Conservation (phyloP, 495 filamentous ascomycete genomes). For the Daldinia decipiens region DNA sequence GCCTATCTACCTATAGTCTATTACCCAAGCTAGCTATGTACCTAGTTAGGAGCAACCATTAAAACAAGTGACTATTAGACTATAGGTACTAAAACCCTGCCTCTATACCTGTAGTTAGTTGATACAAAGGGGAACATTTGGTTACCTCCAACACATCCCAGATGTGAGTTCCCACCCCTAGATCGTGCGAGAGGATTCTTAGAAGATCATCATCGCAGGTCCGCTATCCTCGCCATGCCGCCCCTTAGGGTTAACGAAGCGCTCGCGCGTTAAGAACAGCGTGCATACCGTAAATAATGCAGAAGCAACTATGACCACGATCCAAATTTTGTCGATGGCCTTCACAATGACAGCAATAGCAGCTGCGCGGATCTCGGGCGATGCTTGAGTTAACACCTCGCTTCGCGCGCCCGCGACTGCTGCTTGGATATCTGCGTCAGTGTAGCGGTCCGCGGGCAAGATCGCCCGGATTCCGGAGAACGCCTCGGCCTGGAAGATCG, state of each 20-base stretch:
- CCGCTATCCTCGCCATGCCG: neutral
- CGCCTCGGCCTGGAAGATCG: constrained; percentile 62
- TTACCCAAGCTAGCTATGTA: neutral
- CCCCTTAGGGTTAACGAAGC: constrained; percentile 11
- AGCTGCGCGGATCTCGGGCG: constrained; percentile 39
- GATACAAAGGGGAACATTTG: neutral
- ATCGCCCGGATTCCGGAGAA: constrained; percentile 42
- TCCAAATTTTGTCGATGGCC: constrained; percentile 60
- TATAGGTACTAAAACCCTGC: neutral
- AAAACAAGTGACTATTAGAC: neutral
- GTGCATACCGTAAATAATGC: constrained; percentile 53
- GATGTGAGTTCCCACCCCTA: constrained; percentile 48
- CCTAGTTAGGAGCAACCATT: neutral
- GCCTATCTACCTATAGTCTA: neutral
- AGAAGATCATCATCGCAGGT: constrained; percentile 21
- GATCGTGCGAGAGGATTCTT: neutral
- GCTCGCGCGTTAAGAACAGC: constrained; percentile 59
- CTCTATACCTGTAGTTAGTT: neutral
- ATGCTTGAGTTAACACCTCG: constrained; percentile 49
- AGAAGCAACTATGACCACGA: constrained; percentile 57
- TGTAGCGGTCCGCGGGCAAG: constrained; percentile 44
- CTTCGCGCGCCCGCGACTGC: constrained; percentile 58
- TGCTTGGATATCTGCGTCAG: constrained; percentile 48
- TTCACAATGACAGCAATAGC: constrained; percentile 57
- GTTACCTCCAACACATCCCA: neutral